Base-by-base conservation (phyloP, 768 basidiomycete species). In the Termitomyces titanicus region DNA sequence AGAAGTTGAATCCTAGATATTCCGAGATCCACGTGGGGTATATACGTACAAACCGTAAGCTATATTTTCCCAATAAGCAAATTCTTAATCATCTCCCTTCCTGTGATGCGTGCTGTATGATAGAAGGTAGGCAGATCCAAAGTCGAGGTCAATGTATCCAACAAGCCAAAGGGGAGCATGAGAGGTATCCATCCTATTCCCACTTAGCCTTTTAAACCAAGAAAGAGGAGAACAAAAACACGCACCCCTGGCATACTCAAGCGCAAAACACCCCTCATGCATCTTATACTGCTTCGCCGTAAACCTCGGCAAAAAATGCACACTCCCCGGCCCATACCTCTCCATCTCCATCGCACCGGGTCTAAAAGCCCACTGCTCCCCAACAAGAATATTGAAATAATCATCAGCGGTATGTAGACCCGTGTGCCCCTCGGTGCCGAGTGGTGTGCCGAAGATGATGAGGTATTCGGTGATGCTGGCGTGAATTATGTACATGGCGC, bases 401-500 rank as follows among this genome's bases (percentile, higher is more conserved):
- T 99, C 97, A 67, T 99, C 97, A 1, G 95, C 94, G 1, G 92
- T 92, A 69, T 98, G 96, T 53, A 96, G 62, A 8, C 97, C 97
- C 13, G 86, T 82, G 67, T 98, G 97, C 2, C 97, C 97, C 73
- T 99, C 97, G 2, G 96, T 98, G 10, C 97, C 97, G 10, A 98
- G 79, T 0, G 97, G 94, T 0, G 95, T 96, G 4, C 97, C 95
- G 60, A 97, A 97, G 62, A 98, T 88, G 68, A 94, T 94, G 62
- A 93, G 82, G 74, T 96, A 99, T 75, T 99, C 97, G 10, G 96
- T 98, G 64, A 99, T 87, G 72, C 85, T 89, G 17, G 96, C 93
- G 65, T 98, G 97, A 60, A 98, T 92, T 72, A 98, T 81, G 70
- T 94, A 97, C 96, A 99, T 98, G 33, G 88, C 88, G 40, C 94